Evolutionary conservation across 768 basidiomycete genomes (phyloP).

Genomic region (Pleurotus ostreatus): DNA sequence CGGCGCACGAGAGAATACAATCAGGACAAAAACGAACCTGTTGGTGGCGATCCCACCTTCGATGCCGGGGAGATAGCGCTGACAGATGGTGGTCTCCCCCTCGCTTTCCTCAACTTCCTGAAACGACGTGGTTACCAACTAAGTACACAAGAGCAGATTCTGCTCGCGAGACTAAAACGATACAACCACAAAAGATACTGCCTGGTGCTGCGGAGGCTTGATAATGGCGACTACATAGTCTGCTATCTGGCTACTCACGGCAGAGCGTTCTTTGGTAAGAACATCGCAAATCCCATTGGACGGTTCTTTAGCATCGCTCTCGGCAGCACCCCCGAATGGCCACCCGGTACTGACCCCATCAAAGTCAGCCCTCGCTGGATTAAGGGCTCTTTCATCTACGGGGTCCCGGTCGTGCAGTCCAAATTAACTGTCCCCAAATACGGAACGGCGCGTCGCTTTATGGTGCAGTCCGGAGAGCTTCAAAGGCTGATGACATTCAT

Average conservation of each 20-base stretch:
- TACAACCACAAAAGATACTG: conserved; percentile 21
- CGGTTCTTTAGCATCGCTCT: conserved; percentile 33
- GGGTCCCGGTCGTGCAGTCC: conserved; percentile 23
- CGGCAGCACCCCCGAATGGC: conserved; percentile 23
- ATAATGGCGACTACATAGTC: conserved; percentile 25
- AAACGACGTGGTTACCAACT: conserved; percentile 15
- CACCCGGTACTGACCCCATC: conserved; percentile 21
- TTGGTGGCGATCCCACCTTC: not conserved
- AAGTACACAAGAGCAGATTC: conserved; percentile 13
- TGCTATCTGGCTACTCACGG: conserved; percentile 34
- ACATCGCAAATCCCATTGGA: conserved; percentile 20
- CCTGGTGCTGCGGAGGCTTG: conserved; percentile 28
- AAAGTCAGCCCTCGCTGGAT: conserved; percentile 26
- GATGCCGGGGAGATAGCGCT: conserved; percentile 2
- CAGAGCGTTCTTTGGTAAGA: conserved; percentile 16
- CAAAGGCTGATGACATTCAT: conserved; percentile 5
- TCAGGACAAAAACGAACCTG: not conserved
- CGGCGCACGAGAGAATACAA: not conserved
- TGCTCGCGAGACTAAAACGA: not conserved
- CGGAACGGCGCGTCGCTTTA: conserved; percentile 4
- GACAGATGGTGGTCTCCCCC: conserved; percentile 2
- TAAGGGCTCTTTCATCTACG: conserved; percentile 25
- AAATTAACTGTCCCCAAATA: conserved; percentile 12
- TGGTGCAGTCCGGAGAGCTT: conserved; percentile 5
- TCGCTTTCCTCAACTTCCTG: not conserved